Conservation (phyloP, 2,329 filamentous ascomycete species). For the Aspergillus eucalypticola region DNA sequence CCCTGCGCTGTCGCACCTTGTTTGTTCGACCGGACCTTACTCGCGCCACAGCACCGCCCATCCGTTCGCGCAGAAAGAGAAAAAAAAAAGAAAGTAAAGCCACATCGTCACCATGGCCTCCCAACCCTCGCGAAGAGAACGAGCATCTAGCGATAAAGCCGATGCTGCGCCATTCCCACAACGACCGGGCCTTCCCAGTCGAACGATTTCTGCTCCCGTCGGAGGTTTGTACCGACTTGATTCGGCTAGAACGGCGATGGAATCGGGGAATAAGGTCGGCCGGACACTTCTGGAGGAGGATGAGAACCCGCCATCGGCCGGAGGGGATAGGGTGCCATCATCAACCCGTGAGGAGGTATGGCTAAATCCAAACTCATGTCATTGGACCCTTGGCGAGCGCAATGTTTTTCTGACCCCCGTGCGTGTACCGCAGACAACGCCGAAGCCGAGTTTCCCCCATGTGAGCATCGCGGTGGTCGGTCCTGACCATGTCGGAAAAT, state of each 20-base stretch:
- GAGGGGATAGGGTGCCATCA: conserved; percentile 10
- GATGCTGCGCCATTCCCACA: conserved; percentile 27
- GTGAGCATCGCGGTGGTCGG: conserved; percentile 62
- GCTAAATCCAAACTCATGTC: background rate
- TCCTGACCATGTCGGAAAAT: conserved; percentile 57
- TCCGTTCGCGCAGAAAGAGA: conserved; percentile 7
- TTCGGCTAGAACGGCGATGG: conserved; percentile 22
- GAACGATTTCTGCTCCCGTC: conserved; percentile 39
- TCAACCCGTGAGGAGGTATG: conserved; percentile 24
- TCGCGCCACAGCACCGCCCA: conserved; percentile 16
- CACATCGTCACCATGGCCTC: conserved; percentile 27
- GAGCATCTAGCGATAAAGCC: conserved; percentile 36
- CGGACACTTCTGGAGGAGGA: conserved; percentile 35
- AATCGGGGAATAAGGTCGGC: conserved; percentile 19
- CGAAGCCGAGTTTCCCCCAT: conserved; percentile 47
- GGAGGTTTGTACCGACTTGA: conserved; percentile 33
- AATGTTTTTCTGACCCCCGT: conserved; percentile 11
- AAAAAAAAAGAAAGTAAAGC: background rate
- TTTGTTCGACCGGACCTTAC: conserved; percentile 21
- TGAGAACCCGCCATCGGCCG: conserved; percentile 21
- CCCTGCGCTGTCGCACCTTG: conserved; percentile 24
- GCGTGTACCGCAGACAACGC: conserved; percentile 21
- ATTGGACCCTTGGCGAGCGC: background rate
- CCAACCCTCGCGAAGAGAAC: conserved; percentile 30
- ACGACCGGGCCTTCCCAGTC: conserved; percentile 34